These are phyloP conservation scores for Pezicula carpinea DNA, from an alignment of 2,329 filamentous ascomycete species.

Conservation along the genomic window DNA sequence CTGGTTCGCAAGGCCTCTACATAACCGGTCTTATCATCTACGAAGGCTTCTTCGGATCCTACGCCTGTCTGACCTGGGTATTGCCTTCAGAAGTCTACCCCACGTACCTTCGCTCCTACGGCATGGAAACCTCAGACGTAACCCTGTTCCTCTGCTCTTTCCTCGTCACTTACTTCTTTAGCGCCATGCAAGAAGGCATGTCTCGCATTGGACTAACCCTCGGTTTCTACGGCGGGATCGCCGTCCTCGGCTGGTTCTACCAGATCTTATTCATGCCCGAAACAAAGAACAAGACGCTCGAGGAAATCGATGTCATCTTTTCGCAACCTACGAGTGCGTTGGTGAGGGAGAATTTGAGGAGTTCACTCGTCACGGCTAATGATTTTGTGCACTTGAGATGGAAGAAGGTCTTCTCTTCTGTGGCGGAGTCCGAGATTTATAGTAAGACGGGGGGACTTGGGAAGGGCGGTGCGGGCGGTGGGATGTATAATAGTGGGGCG, in stretches of 20 bases:
- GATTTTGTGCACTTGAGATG: constrained; percentile 23
- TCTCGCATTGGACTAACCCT: constrained; percentile 59
- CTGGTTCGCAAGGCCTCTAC: constrained; percentile 54
- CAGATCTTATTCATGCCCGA: constrained; percentile 73
- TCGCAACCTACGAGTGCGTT: constrained; percentile 57
- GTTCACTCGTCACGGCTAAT: constrained; percentile 19
- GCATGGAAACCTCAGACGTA: constrained; percentile 66
- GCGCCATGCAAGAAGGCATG: constrained; percentile 65
- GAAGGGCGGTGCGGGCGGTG: constrained; percentile 1
- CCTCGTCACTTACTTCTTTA: constrained; percentile 73
- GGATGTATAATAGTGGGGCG: constrained; percentile 13
- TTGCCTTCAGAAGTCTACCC: constrained; percentile 67
- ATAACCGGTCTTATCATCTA: constrained; percentile 64
- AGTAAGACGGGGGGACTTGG: constrained; percentile 19
- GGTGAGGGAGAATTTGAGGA: constrained; percentile 53
- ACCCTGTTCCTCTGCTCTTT: constrained; percentile 68
- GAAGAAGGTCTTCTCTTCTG: constrained; percentile 25
- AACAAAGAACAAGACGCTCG: constrained; percentile 61
- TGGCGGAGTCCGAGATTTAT: constrained; percentile 24
- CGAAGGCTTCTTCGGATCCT: constrained; percentile 64
- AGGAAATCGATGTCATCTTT: constrained; percentile 68
- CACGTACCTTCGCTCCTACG: constrained; percentile 67
- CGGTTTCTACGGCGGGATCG: constrained; percentile 72
- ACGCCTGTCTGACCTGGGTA: constrained; percentile 62
- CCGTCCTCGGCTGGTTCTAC: constrained; percentile 65